Percentiles rank a stretch among this genome's conserved stretches.
Evolutionary conservation across 2,329 filamentous ascomycete genomes (phyloP).

Genomic region (Fusarium oligoseptatum): DNA sequence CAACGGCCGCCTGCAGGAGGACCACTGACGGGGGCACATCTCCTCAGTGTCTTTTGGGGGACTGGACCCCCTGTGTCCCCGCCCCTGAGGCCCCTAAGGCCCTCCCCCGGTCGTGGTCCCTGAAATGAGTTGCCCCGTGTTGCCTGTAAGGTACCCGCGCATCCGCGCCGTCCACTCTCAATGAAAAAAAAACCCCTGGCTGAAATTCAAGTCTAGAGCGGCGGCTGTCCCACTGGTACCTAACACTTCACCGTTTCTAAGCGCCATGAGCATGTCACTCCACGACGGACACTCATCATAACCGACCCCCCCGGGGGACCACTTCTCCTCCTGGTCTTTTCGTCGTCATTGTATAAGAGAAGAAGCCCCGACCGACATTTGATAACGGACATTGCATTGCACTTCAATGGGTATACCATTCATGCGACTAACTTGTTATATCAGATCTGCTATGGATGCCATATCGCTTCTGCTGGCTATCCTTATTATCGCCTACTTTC

Average conservation of each 20-base stretch:
- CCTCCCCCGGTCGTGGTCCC: slow-evolving; percentile 35
- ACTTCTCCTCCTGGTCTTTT: not conserved
- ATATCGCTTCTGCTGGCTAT: slow-evolving; percentile 3
- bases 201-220: slow-evolving; percentile 27
- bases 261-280: slow-evolving; percentile 16
- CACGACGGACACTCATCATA: slow-evolving; percentile 6
- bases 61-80: not conserved
- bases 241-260: slow-evolving; percentile 15
- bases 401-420: not conserved
- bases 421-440: not conserved
- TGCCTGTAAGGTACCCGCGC: slow-evolving; percentile 38
- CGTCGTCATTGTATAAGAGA: not conserved
- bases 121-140: slow-evolving; percentile 34
- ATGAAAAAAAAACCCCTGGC: not conserved
- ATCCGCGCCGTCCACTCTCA: not conserved
- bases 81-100: not conserved
- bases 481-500: slow-evolving; percentile 1
- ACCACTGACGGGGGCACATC: not conserved
- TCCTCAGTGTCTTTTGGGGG: not conserved
- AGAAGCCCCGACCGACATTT: not conserved
- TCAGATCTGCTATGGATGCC: not conserved
- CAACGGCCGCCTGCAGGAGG: slow-evolving; percentile 30
- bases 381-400: not conserved
- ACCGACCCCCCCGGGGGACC: not conserved
- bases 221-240: slow-evolving; percentile 9